Conservation (phyloP, 148 eudicot genomes). For the Camellia sinensis region DNA sequence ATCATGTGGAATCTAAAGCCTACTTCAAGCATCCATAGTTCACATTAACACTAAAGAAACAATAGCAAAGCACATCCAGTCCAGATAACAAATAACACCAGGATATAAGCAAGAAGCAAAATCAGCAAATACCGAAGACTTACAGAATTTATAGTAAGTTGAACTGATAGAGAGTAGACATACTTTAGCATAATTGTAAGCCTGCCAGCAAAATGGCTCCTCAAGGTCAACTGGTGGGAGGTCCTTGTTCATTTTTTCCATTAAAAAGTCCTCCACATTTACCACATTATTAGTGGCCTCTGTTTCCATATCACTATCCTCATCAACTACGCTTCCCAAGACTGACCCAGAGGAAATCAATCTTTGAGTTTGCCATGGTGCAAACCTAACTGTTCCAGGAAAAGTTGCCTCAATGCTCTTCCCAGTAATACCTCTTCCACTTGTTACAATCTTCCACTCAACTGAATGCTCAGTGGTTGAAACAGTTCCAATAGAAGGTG, state of each 20-base stretch:
- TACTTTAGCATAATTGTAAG: conserved; percentile 90
- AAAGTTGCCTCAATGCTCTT: conserved; percentile 93
- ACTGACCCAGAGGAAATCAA: conserved; percentile 32
- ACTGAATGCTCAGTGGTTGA: conserved; percentile 62
- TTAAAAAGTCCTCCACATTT: conserved; percentile 65
- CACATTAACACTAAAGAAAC: not conserved
- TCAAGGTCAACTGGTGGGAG: conserved; percentile 83
- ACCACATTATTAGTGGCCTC: conserved; percentile 55
- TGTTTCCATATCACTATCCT: conserved; percentile 71
- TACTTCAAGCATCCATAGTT: no score
- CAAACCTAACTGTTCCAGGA: conserved; percentile 82
- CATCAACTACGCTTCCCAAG: conserved; percentile 46
- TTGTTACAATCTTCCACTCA: conserved; percentile 83
- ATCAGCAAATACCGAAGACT: not conserved
- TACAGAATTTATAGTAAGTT: not conserved
- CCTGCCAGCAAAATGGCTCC: conserved; percentile 97
- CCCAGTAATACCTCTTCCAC: conserved; percentile 70
- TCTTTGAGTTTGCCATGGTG: conserved; percentile 64
- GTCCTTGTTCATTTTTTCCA: conserved; percentile 77
- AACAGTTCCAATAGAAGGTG: conserved; percentile 89
- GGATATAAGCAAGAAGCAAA: not conserved
- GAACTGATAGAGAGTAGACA: conserved; percentile 14
- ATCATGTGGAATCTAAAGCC: no score
- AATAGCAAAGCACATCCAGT: conserved; percentile 4
- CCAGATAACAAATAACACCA: not conserved